These are phyloP conservation scores for Linnemannia schmuckeri DNA, from an alignment of 192 early-diverging fungal species.

Conservation along the genomic window DNA sequence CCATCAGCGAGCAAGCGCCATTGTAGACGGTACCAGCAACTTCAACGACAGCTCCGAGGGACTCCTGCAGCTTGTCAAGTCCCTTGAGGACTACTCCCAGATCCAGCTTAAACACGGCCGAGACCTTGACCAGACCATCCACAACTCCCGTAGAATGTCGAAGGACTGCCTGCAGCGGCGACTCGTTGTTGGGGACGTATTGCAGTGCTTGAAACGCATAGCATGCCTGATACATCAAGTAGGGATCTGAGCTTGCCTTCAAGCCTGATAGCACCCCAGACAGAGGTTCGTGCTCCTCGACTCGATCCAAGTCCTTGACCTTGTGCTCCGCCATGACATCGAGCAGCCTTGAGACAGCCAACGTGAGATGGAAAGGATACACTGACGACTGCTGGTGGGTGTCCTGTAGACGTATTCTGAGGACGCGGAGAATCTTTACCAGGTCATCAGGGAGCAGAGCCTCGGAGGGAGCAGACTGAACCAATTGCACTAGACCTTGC, in stretches of 20 bases:
- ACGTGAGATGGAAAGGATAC: too few species aligned
- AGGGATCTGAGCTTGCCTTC: neutral
- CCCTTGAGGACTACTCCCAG: neutral
- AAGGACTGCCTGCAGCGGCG: neutral
- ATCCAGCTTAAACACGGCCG: neutral
- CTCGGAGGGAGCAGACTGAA: neutral
- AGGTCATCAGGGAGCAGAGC: neutral
- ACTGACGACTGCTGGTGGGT: too few species aligned
- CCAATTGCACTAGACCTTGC: neutral
- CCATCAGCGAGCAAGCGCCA: neutral
- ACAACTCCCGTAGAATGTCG: neutral
- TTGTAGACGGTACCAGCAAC: neutral
- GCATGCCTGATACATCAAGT: neutral
- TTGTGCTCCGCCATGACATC: neutral
- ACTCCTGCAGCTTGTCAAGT: neutral
- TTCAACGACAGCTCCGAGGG: neutral
- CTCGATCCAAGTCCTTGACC: neutral
- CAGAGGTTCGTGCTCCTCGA: neutral
- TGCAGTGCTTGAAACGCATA: neutral
- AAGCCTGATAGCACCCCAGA: neutral
- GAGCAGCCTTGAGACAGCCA: neutral
- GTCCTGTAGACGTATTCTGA: too few species aligned
- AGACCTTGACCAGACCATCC: neutral
- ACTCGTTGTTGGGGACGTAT: neutral
- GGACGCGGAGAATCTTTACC: too few species aligned